A percentile compares a stretch with the other conserved stretches of the same genome.
phyloP scores from a whole-genome alignment of 2,329 filamentous ascomycete genomes.

The Bertia moriformis region DNA sequence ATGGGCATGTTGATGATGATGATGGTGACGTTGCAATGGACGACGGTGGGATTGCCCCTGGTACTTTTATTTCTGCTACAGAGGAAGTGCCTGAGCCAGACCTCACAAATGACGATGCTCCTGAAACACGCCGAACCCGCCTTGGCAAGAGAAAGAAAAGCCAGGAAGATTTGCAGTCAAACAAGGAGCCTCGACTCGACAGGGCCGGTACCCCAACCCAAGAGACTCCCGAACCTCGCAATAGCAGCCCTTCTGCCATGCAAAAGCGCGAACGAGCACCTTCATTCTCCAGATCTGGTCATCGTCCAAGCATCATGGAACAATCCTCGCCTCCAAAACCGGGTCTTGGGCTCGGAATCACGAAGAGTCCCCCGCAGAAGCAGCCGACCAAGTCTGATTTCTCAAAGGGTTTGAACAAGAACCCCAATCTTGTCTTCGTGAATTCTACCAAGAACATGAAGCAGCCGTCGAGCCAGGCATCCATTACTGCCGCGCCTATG shows the following conservation, averaged over 20 bases:
- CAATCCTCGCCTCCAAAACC: conserved; percentile 2
- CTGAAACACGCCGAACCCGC: too few species aligned
- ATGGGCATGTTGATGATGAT: too few species aligned
- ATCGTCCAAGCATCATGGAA: conserved; percentile 6
- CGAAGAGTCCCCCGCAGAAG: conserved; percentile 10
- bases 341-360: conserved; percentile 13
- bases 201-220: not conserved
- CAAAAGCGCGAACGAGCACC: conserved; percentile 6
- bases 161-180: conserved; percentile 6
- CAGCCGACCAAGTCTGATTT: conserved; percentile 3
- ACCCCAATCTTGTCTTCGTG: not conserved
- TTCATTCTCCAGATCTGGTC: conserved; percentile 8
- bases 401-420: conserved; percentile 1
- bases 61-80: too few species aligned
- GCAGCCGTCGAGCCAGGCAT: too few species aligned
- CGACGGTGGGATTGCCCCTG: too few species aligned
- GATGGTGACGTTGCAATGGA: not conserved
- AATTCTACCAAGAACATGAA: not conserved
- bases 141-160: conserved; percentile 14
- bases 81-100: not conserved
- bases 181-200: conserved; percentile 10
- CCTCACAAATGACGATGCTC: conserved; percentile 2
- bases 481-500: not conserved
- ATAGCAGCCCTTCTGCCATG: conserved; percentile 6
- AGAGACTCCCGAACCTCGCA: conserved; percentile 2